Percentiles rank a stretch among this genome's conserved stretches.
These are phyloP conservation scores for Dryas alaskensis DNA, from an alignment of 306 rosid genomes.

Conservation along the genomic window DNA sequence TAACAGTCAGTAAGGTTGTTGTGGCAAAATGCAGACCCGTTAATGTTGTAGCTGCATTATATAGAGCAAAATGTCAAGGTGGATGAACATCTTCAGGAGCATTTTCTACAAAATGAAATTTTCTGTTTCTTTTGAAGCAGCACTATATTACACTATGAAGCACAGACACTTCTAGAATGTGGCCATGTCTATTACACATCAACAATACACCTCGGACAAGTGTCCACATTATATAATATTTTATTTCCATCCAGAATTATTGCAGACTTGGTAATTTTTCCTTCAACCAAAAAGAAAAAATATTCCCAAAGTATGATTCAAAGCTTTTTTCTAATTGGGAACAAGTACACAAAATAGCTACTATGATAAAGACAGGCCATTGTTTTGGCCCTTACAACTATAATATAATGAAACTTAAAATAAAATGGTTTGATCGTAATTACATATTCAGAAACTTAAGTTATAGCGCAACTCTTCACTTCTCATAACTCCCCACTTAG, in stretches of 20 bases:
- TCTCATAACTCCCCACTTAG: background rate
- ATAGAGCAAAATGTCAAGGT: conserved; percentile 25
- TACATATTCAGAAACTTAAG: background rate
- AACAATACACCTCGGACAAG: background rate
- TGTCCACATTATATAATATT: background rate
- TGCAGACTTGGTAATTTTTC: background rate
- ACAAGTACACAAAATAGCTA: background rate
- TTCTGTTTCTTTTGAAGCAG: background rate
- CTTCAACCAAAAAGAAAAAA: background rate
- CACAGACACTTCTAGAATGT: background rate
- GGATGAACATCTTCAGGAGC: conserved; percentile 20
- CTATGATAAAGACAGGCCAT: too few relatives aligned
- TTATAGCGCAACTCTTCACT: background rate
- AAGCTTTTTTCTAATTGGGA: background rate
- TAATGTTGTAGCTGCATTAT: conserved; percentile 72
- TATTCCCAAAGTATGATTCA: background rate
- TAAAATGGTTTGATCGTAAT: background rate
- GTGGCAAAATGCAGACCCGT: conserved; percentile 79
- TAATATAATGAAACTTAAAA: background rate
- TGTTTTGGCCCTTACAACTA: background rate
- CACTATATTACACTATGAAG: background rate
- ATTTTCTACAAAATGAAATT: conserved; percentile 2
- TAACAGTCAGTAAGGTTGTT: conserved; percentile 55
- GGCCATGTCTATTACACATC: background rate
- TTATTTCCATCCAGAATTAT: background rate